phyloP scores from a whole-genome alignment of 208 protist genomes.

The Crithidia bombi region DNA sequence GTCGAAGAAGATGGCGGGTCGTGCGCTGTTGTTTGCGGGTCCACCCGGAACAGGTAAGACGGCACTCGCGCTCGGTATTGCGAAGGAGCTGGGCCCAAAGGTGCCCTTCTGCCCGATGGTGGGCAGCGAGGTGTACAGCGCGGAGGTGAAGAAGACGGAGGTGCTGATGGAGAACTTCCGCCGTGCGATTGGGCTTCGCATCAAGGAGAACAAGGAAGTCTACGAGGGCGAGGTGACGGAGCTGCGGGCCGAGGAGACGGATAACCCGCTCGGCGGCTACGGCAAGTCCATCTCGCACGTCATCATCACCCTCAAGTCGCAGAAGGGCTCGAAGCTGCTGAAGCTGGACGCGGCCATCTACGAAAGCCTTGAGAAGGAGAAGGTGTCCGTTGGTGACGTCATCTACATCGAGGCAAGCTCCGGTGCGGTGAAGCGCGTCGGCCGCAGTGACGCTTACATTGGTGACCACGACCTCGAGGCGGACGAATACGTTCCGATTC shows the following conservation, averaged over 20 bases:
- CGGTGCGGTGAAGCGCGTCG: constrained; percentile 97
- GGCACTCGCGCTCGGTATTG: constrained; percentile 97
- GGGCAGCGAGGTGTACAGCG: constrained; percentile 99
- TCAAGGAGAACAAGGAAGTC: constrained; percentile 99
- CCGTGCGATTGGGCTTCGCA: constrained; percentile 99
- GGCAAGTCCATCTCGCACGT: constrained; percentile 99
- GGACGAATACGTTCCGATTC: constrained; percentile 99
- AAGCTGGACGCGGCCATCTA: constrained; percentile 99
- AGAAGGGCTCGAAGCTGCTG: constrained; percentile 98
- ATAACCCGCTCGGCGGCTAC: constrained; percentile 98
- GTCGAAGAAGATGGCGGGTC: constrained; percentile 99
- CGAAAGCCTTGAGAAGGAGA: constrained; percentile 99
- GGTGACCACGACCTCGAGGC: constrained; percentile 98
- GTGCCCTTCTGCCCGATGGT: constrained; percentile 99
- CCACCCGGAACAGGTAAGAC: constrained; percentile 98
- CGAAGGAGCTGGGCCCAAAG: constrained; percentile 99
- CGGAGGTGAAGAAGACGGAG: constrained; percentile 99
- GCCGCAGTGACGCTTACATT: constrained; percentile 95
- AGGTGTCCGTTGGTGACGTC: constrained; percentile 98
- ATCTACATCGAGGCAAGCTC: constrained; percentile 99
- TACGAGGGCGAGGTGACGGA: constrained; percentile 99
- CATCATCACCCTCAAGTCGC: constrained; percentile 98
- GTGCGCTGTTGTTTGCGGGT: constrained; percentile 99
- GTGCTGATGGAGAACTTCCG: constrained; percentile 99
- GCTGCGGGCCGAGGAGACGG: constrained; percentile 98